These are phyloP conservation scores for Rhizopus sp. DNA, from an alignment of 371 early-diverging fungal genomes.

Conservation along the genomic window DNA sequence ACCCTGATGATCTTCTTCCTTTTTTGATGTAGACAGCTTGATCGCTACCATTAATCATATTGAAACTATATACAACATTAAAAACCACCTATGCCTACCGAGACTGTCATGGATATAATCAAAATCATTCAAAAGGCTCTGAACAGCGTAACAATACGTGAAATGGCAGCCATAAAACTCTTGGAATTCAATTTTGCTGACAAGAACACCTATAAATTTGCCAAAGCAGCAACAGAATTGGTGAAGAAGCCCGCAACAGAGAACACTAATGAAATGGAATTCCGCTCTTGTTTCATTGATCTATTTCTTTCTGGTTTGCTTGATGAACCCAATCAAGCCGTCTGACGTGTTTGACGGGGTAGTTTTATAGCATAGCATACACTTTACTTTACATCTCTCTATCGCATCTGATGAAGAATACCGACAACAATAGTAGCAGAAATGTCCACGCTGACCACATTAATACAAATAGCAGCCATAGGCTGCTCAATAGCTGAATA, in stretches of 20 bases:
- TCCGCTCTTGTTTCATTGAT: slow-evolving; percentile 14
- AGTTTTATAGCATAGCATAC: no score
- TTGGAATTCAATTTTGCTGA: slow-evolving; percentile 5
- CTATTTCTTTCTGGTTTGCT: slow-evolving; percentile 6
- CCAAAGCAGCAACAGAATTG: slow-evolving; percentile 12
- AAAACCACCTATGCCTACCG: slow-evolving; percentile 11
- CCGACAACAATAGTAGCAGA: no score
- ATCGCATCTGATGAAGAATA: no score
- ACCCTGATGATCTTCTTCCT: slow-evolving; percentile 14
- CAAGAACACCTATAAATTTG: slow-evolving; percentile 12
- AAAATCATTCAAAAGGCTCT: slow-evolving; percentile 9
- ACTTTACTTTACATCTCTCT: no score
- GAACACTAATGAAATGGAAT: slow-evolving; percentile 13
- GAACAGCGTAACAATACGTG: slow-evolving; percentile 4
- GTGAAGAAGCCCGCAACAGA: slow-evolving; percentile 13
- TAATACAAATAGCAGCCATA: no score
- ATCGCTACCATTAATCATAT: slow-evolving; percentile 8
- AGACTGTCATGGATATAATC: slow-evolving; percentile 13
- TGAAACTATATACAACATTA: slow-evolving; percentile 10
- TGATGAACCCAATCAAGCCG: slow-evolving; percentile 11
- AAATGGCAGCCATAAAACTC: slow-evolving; percentile 7
- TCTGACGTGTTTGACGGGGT: no score
- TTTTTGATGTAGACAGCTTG: slow-evolving; percentile 15
- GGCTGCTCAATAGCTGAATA: no score
- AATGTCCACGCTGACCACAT: no score